These are phyloP conservation scores for Trichoderma simmonsii DNA, from an alignment of 2,329 filamentous ascomycete genomes.

Conservation along the genomic window DNA sequence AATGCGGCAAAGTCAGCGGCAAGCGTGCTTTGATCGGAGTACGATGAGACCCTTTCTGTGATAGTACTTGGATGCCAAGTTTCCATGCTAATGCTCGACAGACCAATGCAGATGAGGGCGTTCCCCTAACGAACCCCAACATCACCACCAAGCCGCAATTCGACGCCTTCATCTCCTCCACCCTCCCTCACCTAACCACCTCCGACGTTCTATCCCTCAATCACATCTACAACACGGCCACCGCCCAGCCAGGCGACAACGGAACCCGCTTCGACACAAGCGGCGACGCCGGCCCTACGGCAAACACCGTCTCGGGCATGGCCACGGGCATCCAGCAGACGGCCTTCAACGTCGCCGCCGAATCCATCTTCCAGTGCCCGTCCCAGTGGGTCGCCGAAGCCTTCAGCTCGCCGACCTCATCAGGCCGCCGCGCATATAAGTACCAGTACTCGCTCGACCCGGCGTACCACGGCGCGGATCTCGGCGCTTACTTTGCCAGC, in stretches of 20 bases:
- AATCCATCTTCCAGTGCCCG: conserved; percentile 54
- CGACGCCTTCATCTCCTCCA: conserved; percentile 29
- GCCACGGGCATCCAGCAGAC: conserved; percentile 55
- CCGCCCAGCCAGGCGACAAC: conserved; percentile 24
- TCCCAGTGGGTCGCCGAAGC: conserved; percentile 54
- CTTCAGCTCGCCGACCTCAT: conserved; percentile 32
- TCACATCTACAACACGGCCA: conserved; percentile 28
- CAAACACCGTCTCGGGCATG: conserved; percentile 47
- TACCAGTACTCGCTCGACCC: conserved; percentile 48
- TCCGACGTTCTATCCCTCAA: conserved; percentile 33
- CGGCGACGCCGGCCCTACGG: conserved; percentile 40
- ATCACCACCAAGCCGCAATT: conserved; percentile 33
- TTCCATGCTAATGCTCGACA: conserved; percentile 11
- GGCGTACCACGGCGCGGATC: conserved; percentile 39
- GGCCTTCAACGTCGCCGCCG: conserved; percentile 51
- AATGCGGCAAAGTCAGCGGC: conserved; percentile 32
- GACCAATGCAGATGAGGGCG: conserved; percentile 40
- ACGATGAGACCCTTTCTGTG: background rate
- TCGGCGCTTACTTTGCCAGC: conserved; percentile 35
- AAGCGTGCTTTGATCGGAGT: conserved; percentile 31
- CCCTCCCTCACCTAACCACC: conserved; percentile 34
- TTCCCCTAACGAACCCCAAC: conserved; percentile 35
- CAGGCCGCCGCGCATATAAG: conserved; percentile 38
- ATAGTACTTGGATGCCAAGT: too few relatives aligned
- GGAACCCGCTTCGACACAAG: conserved; percentile 36